phyloP scores from a whole-genome alignment of 768 basidiomycete species.

The Boletus barrowsii region DNA sequence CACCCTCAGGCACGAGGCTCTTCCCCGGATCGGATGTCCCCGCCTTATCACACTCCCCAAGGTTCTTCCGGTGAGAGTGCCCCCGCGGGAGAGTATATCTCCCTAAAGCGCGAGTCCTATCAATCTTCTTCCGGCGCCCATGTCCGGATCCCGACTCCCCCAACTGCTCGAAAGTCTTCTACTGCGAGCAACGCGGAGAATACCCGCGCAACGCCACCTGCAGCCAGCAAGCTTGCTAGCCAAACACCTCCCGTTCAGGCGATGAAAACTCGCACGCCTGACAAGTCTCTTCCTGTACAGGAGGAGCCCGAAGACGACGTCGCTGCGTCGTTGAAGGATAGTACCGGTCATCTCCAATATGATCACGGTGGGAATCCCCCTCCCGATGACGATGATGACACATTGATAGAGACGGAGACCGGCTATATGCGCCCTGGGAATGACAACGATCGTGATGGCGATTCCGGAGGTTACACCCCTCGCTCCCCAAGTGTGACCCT shows the following conservation, averaged over 20 bases:
- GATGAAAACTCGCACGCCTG: conserved; percentile 56
- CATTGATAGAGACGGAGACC: conserved; percentile 41
- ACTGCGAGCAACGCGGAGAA: conserved; percentile 18
- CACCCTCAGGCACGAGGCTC: conserved; percentile 39
- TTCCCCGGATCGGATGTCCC: conserved; percentile 55
- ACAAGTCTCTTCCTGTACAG: conserved; percentile 72
- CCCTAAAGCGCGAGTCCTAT: conserved; percentile 45
- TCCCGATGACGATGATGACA: conserved; percentile 46
- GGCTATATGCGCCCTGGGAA: conserved; percentile 33
- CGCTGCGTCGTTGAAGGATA: conserved; percentile 33
- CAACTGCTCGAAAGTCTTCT: conserved; percentile 25
- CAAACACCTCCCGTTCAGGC: conserved; percentile 58
- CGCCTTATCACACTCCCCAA: conserved; percentile 47
- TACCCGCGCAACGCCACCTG: conserved; percentile 35
- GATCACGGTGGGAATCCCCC: conserved; percentile 35
- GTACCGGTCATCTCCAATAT: conserved; percentile 39
- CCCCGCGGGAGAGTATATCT: conserved; percentile 40
- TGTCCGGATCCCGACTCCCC: conserved; percentile 29
- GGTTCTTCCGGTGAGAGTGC: conserved; percentile 44
- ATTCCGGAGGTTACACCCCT: conserved; percentile 61
- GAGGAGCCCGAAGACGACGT: conserved; percentile 73
- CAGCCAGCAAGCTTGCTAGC: conserved; percentile 37
- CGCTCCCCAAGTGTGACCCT: conserved; percentile 63
- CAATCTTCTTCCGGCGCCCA: conserved; percentile 29
- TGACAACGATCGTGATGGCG: conserved; percentile 41